phyloP scores from a whole-genome alignment of 2,329 filamentous ascomycete genomes.

The Fusarium udum region DNA sequence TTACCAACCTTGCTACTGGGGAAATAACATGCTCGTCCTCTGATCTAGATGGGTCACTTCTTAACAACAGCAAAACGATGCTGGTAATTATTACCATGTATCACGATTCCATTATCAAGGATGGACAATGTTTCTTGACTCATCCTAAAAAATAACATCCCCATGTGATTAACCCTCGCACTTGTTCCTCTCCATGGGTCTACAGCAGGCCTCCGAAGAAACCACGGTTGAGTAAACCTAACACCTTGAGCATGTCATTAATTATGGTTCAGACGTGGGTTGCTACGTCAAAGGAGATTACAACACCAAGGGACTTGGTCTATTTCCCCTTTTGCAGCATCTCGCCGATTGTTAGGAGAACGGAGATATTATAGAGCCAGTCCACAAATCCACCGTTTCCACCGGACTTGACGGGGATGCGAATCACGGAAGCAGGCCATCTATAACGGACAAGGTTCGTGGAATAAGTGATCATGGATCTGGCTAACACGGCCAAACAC shows the following conservation, averaged over 20 bases:
- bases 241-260: conserved; percentile 3
- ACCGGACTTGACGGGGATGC: conserved; percentile 30
- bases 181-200: conserved; percentile 19
- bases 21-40: neutral
- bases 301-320: neutral
- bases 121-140: neutral
- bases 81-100: neutral
- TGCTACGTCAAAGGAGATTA: conserved; percentile 34
- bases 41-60: neutral
- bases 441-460: conserved; percentile 9
- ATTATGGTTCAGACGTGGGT: conserved; percentile 18
- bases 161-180: conserved; percentile 18
- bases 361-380: conserved; percentile 11
- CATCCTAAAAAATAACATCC: conserved; percentile 33
- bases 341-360: conserved; percentile 12
- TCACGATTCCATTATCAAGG: neutral
- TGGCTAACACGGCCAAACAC: conserved; percentile 17
- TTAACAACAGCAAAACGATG: neutral
- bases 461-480: conserved; percentile 1
- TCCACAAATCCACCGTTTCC: conserved; percentile 37
- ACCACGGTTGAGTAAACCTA: conserved; percentile 2
- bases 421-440: conserved; percentile 24
- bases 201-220: conserved; percentile 22
- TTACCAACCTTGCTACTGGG: neutral
- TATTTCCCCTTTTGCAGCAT: conserved; percentile 25